Percentiles rank a stretch among this genome's conserved stretches.
Conservation (phyloP, 306 rosid genomes). For the Hylodesmum podocarpum region DNA sequence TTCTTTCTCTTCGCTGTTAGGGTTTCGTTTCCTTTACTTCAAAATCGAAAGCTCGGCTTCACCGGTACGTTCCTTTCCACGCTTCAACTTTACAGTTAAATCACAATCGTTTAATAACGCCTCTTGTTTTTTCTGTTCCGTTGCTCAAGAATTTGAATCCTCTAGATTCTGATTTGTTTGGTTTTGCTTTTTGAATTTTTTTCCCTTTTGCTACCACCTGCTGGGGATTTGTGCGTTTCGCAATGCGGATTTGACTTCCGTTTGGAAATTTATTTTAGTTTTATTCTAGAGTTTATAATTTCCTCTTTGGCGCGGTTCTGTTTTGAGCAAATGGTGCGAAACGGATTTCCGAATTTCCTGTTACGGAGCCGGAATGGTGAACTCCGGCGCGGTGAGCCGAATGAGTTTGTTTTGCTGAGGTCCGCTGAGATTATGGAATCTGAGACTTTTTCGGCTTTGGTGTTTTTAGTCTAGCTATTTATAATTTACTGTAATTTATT, state of each 20-base stretch:
- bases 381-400: slow-evolving; percentile 12
- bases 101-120: slow-evolving; percentile 14
- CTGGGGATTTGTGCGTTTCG: not conserved
- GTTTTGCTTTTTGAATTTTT: slow-evolving; percentile 3
- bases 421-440: slow-evolving; percentile 21
- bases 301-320: slow-evolving; percentile 7
- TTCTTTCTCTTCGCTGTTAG: slow-evolving; percentile 42
- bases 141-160: slow-evolving; percentile 1
- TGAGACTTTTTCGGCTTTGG: slow-evolving; percentile 8
- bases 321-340: slow-evolving; percentile 44
- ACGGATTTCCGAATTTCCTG: slow-evolving; percentile 30
- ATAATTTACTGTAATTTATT: not conserved
- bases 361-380: slow-evolving; percentile 28
- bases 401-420: slow-evolving; percentile 22
- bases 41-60: slow-evolving; percentile 43
- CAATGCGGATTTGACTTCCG: slow-evolving; percentile 32
- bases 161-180: not conserved
- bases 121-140: not conserved
- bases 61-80: slow-evolving; percentile 55
- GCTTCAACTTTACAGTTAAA: slow-evolving; percentile 15
- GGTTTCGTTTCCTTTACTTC: slow-evolving; percentile 88
- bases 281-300: no score
- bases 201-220: not conserved
- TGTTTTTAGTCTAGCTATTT: not conserved
- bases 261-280: not conserved